Evolutionary conservation across 108 stramenopile genomes (phyloP).

Genomic region (Poteriospumella lacustris): DNA sequence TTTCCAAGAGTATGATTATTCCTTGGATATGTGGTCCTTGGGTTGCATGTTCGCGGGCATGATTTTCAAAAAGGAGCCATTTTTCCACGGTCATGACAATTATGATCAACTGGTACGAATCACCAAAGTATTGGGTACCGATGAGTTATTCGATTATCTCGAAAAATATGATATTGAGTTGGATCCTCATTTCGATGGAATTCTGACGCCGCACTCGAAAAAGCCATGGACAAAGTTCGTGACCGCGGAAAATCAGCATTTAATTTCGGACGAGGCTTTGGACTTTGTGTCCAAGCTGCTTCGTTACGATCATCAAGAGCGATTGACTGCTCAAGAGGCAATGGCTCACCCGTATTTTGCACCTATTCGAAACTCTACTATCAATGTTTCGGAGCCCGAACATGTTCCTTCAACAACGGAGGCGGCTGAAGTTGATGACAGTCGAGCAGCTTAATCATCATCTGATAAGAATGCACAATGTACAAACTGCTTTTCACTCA

Average conservation of each 20-base stretch:
- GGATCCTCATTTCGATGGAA: constrained; percentile 92
- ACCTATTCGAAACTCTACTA: constrained; percentile 59
- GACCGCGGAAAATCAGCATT: constrained; percentile 90
- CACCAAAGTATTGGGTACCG: constrained; percentile 95
- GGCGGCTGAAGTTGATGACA: not conserved
- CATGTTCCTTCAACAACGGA: not conserved
- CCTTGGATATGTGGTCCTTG: constrained; percentile 98
- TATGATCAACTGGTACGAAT: constrained; percentile 98
- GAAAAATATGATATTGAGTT: constrained; percentile 93
- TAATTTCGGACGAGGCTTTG: constrained; percentile 85
- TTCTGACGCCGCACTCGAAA: constrained; percentile 87
- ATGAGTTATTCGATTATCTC: constrained; percentile 87
- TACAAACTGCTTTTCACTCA: too few species aligned
- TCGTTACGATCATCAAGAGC: constrained; percentile 81
- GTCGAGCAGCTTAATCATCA: too few species aligned
- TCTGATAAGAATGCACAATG: too few species aligned
- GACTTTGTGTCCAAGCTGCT: constrained; percentile 81
- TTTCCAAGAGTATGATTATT: constrained; percentile 98
- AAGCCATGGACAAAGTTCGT: constrained; percentile 98
- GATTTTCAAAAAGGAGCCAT: constrained; percentile 95
- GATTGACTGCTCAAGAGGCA: constrained; percentile 93
- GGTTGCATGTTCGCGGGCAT: constrained; percentile 99
- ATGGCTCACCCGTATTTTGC: constrained; percentile 95
- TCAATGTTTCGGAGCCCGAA: too few species aligned
- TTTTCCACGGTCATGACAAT: constrained; percentile 96